Base-by-base conservation (phyloP, 441 rosid species). In the Caryocar brasiliense region DNA sequence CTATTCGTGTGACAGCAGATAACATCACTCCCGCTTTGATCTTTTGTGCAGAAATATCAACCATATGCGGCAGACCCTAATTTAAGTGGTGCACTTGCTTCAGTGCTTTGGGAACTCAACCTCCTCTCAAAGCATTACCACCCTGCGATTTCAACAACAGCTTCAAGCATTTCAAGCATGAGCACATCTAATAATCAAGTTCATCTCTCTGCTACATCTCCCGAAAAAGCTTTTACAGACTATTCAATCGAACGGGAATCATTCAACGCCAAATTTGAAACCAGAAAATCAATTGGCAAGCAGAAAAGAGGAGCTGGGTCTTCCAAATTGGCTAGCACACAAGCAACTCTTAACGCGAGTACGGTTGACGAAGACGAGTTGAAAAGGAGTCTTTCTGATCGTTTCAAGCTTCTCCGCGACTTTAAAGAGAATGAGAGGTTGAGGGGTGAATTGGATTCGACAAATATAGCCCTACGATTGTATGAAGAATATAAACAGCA, bases 31-130 rank as follows among this genome's bases (percentile, higher is more conserved):
- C 15, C 10, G 38, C 13, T 11, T 26, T n/a, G 12, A 22, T 22
- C 47, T n/a, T 10, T 8, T 26, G 2, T 62, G 68, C 88, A 86
- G 96, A 85, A 74, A 64, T 84, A 82, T 59, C 90, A 86, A 54
- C 98, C 98, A 18, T 78, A 72, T 59, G 88, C 86, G 0, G 18
- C 62, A 7, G 92, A 92, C 39, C 99, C 97, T 10, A 92, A 81
- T 67, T 67, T 85, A 70, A 88, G 97, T 33, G 95, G 98, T 4
- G 96, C 95, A 2, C 83, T 87, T 40, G 86, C 94, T 60, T 78
- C 95, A 0, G 95, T 92, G 45, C 92, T 92, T 4, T 92, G 98
- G 98, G 98, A 92, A 48, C 83, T 92, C 43, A 67, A 67, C 59
- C 94, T 92, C 61, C 79, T 83, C 14, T 70, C 82, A 17, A 79